Base-by-base conservation (phyloP, 208 protist species). In the Naegleria fowleri region DNA sequence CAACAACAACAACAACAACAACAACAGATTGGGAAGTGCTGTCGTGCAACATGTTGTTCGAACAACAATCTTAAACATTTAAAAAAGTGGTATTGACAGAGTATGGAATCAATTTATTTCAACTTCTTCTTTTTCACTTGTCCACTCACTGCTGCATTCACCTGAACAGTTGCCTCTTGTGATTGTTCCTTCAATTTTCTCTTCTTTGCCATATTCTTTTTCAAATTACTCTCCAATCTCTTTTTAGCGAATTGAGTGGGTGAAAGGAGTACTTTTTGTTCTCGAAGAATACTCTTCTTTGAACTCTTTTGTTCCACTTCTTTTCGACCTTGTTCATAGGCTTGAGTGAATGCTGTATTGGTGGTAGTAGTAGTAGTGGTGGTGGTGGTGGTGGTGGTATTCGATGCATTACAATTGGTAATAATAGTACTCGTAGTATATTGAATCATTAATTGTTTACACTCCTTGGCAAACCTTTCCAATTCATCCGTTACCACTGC, bases 251-350 rank as follows among this genome's bases (percentile, higher is more conserved):
- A 58, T 40, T 15, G 25, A 36, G 40, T 59, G 9, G 85, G 85
- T 43, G 51, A 22, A 22, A 39, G 0, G 3, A 88, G 11, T 19
- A 22, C 41, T 39, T 9, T 6, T 58, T 39, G 25, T 40, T 87
- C 83, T 11, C 43, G 40, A 29, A 0, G 6, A n/a, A n/a, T 87
- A 5, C 1, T 48, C 6, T 40, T 33, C 15, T 41, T 87, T 67
- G 11, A 2, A 33, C 15, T 40, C 11, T 87, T 51, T 29, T n/a
- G 11, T 29, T 87, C 40, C 1, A 87, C 83, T 51, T 25, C 6
- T 51, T 40, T 29, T 51, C 33, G 51, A 25, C 83, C 83, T 87
- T 87, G 16, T 51, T 87, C 83, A 51, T 87, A 87, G 43, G 83
- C 33, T 33, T 87, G 15, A 0, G 52, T n/a, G 29, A 87, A 87